Base-by-base conservation (phyloP, 208 protist species). In the Acanthamoeba castellanii region DNA sequence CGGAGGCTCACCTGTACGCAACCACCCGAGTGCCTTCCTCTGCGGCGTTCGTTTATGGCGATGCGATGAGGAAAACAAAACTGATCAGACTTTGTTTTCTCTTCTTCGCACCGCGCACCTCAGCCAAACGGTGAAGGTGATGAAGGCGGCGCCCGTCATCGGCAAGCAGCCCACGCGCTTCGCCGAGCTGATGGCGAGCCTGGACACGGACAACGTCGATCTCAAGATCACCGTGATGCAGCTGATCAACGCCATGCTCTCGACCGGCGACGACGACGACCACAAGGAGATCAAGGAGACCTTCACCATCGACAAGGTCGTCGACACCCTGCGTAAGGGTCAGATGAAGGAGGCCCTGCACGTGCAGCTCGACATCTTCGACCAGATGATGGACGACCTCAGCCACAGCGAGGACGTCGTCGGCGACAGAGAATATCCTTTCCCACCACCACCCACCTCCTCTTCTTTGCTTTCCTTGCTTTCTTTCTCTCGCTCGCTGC, bases 161-260 rank as follows among this genome's bases (percentile, higher is more conserved):
- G 42, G 42, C 37, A 81, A 81, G 42, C 42, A 37, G 42, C 8
- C 37, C 72, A 81, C 72, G 30, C 72, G 72, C 72, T 81, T 81
- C 30, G 72, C 16, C 37, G 72, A 81, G 72, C 72, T 81, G n/a
- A 50, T 81, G 72, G 42, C 30, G 16, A 42, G 72, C 72, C 30
- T 81, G n/a, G 72, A 81, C 72, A 81, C 30, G 72, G 72, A 81
- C 72, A 81, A 81, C 72, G 72, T 81, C 37, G 72, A 81, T 50
- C 42, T 81, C 37, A 81, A 81, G 72, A 50, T 81, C 72, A 81
- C 72, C 72, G 72, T 81, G 20, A 81, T 81, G 72, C 72, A 81
- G 72, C 42, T 81, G n/a, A 81, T 81, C 72, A 81, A 81, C 72
- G 72, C 72, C 72, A 81, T 81, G 72, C 72, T 81, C 72, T 52